phyloP scores from a whole-genome alignment of 305 asterid genomes.

The Caryopteris hybrid region DNA sequence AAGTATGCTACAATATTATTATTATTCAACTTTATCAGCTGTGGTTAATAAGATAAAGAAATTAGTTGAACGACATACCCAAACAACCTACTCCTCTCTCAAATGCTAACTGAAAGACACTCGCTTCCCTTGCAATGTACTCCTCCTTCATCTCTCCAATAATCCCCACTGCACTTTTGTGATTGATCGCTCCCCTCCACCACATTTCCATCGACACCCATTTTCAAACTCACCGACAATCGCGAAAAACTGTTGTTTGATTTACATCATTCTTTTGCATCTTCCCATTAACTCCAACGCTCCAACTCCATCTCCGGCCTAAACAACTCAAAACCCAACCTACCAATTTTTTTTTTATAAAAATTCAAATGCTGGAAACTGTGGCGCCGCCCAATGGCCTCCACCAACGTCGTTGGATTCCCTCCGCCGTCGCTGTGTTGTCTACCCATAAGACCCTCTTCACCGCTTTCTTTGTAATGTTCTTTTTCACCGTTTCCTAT shows the following conservation, averaged over 20 bases:
- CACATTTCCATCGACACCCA: conserved; percentile 13
- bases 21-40: too few relatives aligned
- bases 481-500: conserved; percentile 41
- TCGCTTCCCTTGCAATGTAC: conserved; percentile 55
- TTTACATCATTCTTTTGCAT: conserved; percentile 16
- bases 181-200: conserved; percentile 35
- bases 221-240: background rate
- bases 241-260: background rate
- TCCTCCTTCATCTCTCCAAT: conserved; percentile 30
- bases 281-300: background rate
- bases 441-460: conserved; percentile 48
- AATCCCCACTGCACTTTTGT: conserved; percentile 5
- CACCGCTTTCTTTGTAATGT: conserved; percentile 38
- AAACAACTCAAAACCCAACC: background rate
- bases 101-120: background rate
- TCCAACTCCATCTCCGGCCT: conserved; percentile 8
- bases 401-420: conserved; percentile 58
- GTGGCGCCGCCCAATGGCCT: conserved; percentile 24
- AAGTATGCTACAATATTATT: too few relatives aligned
- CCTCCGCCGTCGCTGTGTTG: conserved; percentile 22
- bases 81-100: too few relatives aligned
- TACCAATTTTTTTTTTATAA: too few relatives aligned
- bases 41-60: too few relatives aligned
- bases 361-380: conserved; percentile 42
- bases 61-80: too few relatives aligned